A percentile compares a stretch with the other conserved stretches of the same genome.
phyloP scores from a whole-genome alignment of 208 protist genomes.

The Leishmania gerbilli region DNA sequence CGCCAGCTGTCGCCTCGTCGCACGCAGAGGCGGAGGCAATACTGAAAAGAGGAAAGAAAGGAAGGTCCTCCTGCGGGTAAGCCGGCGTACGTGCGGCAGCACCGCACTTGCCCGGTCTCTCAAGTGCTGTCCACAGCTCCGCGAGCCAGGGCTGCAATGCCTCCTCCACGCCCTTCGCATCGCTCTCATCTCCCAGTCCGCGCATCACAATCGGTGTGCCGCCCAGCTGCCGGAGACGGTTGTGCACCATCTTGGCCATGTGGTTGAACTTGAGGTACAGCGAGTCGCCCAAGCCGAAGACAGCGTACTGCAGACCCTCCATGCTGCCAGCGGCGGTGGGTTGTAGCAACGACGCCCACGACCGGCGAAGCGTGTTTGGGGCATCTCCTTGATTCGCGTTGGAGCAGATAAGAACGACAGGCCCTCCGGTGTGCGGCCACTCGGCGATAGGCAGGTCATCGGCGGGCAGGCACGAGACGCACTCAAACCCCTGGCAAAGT shows the following conservation, averaged over 20 bases:
- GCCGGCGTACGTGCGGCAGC: background rate
- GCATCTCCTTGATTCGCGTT: conserved; percentile 89
- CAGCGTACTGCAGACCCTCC: conserved; percentile 70
- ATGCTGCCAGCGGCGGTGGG: conserved; percentile 37
- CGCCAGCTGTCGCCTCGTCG: background rate
- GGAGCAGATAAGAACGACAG: conserved; percentile 71
- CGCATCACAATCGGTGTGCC: conserved; percentile 69
- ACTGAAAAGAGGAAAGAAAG: conserved; percentile 34
- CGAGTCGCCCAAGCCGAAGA: conserved; percentile 92
- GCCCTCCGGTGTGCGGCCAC: conserved; percentile 42
- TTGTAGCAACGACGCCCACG: conserved; percentile 64
- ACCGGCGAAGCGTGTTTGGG: conserved; percentile 68
- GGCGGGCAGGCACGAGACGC: conserved; percentile 56
- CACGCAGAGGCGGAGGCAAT: background rate
- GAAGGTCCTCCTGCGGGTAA: conserved; percentile 22
- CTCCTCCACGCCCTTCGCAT: conserved; percentile 79
- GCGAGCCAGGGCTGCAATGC: conserved; percentile 68
- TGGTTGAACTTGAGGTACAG: conserved; percentile 92
- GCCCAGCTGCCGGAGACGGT: conserved; percentile 84
- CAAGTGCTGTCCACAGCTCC: conserved; percentile 66
- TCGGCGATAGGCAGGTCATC: conserved; percentile 56
- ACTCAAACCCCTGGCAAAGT: conserved; percentile 43
- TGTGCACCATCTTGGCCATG: conserved; percentile 93
- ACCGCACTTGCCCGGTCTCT: background rate
- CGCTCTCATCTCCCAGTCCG: conserved; percentile 92